Evolutionary conservation across 305 asterid genomes (phyloP).

Genomic region (Solanum hybrid): DNA sequence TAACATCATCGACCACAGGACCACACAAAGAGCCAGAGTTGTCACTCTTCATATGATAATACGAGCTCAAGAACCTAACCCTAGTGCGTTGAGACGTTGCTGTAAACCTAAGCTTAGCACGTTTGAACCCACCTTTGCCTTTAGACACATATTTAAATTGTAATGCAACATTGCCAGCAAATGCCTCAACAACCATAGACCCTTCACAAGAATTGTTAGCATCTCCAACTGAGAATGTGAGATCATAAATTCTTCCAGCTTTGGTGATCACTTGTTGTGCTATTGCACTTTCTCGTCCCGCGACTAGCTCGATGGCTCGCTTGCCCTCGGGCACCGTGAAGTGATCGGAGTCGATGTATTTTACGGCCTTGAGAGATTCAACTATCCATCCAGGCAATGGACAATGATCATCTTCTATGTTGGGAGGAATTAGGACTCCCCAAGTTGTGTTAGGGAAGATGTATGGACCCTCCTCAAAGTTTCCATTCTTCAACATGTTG

Average conservation of each 20-base stretch:
- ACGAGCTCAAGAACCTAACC: conserved; percentile 10
- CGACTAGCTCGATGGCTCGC: conserved; percentile 24
- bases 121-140: conserved; percentile 12
- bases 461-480: conserved; percentile 31
- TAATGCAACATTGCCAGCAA: conserved; percentile 4
- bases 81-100: conserved; percentile 8
- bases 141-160: background rate
- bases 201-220: conserved; percentile 16
- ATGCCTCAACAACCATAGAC: conserved; percentile 12
- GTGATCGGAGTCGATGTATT: conserved; percentile 26
- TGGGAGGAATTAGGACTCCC: conserved; percentile 25
- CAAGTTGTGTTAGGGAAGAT: conserved; percentile 24
- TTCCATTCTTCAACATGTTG: conserved; percentile 17
- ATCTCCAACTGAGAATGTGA: conserved; percentile 13
- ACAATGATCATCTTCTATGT: conserved; percentile 23
- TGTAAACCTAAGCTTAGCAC: background rate
- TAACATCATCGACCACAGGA: conserved; percentile 15
- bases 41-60: conserved; percentile 14
- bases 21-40: conserved; percentile 13
- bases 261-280: conserved; percentile 19
- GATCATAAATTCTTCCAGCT: conserved; percentile 9
- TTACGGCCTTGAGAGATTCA: conserved; percentile 34
- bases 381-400: conserved; percentile 36
- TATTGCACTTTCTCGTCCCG: conserved; percentile 26
- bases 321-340: conserved; percentile 25